Base-by-base conservation (phyloP, 768 basidiomycete genomes). In the Tricholoma terreum region DNA sequence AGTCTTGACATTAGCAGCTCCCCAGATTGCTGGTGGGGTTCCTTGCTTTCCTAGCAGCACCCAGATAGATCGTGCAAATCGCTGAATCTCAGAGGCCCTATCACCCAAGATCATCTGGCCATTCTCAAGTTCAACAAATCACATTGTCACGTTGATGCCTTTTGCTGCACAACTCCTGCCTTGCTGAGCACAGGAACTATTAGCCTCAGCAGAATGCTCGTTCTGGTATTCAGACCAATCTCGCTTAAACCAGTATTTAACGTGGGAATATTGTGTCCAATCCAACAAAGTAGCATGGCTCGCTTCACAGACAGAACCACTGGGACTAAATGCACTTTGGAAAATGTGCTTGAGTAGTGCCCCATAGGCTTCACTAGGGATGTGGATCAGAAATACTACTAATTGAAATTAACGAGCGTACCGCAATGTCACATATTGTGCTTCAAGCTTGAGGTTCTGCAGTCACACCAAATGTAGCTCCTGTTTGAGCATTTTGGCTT, bases 201-300 rank as follows among this genome's bases (percentile, higher is more conserved):
- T 14, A 21, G n/a, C n/a, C n/a, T 36, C 22, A 4, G 22, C 30
- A 21, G 14, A 4, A 15, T 30, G 48, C 2, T 50, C 31, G 8
- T 31, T 43, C 5, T 15, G 14, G 12, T 6, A 15, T 14, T 24
- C 42, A 19, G 33, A 14, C 55, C 55, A 60, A 8, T 49, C 38
- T 14, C 40, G 22, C 33, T 49, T 53, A 14, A 43, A 43, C 58
- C 58, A 62, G 50, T 35, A 62, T 36, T 50, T 59, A n/a, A 62
- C 48, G 14, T 50, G 3, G 4, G 57, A 58, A 31, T 53, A 60
- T 15, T 57, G 31, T 4, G 38, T 24, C 7, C 46, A 36, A 27
- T n/a, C 14, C 8, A n/a, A n/a, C n/a, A n/a, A n/a, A n/a, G n/a
- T n/a, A n/a, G n/a, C n/a, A n/a, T n/a, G n/a, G n/a, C n/a, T n/a